A percentile compares a stretch with the other conserved stretches of the same genome.
Conservation (phyloP, 1,284 basidiomycete genomes). For the Hymenochaete sp. region DNA sequence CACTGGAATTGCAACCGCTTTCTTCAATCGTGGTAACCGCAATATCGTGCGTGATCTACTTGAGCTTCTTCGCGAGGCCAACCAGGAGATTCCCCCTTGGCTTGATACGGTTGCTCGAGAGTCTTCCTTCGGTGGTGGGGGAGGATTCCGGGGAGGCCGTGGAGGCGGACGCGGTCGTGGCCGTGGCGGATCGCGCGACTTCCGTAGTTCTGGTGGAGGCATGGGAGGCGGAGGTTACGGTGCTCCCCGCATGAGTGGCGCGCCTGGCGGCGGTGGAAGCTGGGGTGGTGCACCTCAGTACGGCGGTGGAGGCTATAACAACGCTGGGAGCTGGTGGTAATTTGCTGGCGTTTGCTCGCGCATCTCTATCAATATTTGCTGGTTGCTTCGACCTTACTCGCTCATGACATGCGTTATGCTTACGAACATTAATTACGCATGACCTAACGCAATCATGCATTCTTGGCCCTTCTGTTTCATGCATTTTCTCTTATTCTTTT, state of each 20-base stretch:
- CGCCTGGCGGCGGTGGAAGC: conserved; percentile 29
- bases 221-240: conserved; percentile 23
- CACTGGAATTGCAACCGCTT: conserved; percentile 90
- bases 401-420: conserved; percentile 6
- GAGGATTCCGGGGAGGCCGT: conserved; percentile 44
- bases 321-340: conserved; percentile 42
- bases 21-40: conserved; percentile 89
- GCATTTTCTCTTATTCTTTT: conserved; percentile 20
- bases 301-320: conserved; percentile 28
- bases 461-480: conserved; percentile 20
- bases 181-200: conserved; percentile 41
- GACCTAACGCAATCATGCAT: conserved; percentile 11
- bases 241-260: conserved; percentile 20
- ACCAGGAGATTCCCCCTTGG: conserved; percentile 95
- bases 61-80: conserved; percentile 91
- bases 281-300: conserved; percentile 20
- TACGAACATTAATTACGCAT: neutral
- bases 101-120: conserved; percentile 83
- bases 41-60: conserved; percentile 89
- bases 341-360: conserved; percentile 15
- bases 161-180: conserved; percentile 48
- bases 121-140: conserved; percentile 56
- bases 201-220: conserved; percentile 33
- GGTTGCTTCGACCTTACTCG: neutral
- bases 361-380: neutral